Evolutionary conservation across 1,284 basidiomycete genomes (phyloP), one percentile per base, ranked within the genome.

Genomic region (Apiotrichum montevideense): DNA sequence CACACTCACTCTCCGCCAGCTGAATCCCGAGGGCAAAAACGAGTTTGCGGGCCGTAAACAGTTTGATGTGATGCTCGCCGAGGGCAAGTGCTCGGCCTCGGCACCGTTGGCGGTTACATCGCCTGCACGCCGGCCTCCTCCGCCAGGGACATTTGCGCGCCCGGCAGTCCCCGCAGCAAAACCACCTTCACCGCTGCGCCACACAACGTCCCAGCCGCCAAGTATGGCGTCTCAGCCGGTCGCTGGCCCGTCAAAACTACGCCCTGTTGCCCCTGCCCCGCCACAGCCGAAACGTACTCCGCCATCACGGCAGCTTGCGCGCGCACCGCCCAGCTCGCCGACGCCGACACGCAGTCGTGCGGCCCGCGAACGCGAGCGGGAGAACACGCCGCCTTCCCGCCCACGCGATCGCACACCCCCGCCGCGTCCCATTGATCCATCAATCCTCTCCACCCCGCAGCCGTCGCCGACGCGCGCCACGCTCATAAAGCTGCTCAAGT

Each of bases 401-500:
- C 13, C 50, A 4, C 47, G 58, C 5, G 51, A 60, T 29, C 44
- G 37, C 13, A 61, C 71, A 1, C 67, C 69, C 8, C 45, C 64
- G 1, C 62, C 68, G 13, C 61, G 57, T 14, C 61, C 63, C 0
- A 62, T 61, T 6, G 51, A 50, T 8, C 39, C 33, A 13, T 33
- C 44, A 6, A 21, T 47, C 1, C 55, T 53, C 4, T 45, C 52
- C 39, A 73, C 73, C 0, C 71, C 71, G 1, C 70, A 70, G 11
- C 70, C 71, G 3, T 73, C 73, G 7, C 73, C 73, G 1, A 66
- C 69, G 4, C 61, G 71, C 14, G 62, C 65, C 3, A 62, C 64
- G 13, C 66, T 74, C 32, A 65, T 68, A 33, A 67, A 66, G 9
- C 58, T 74, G 4, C 62, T 74, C 35, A 64, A 67, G 21, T 57